Percentiles rank a stretch among this genome's conserved stretches.
Conservation (phyloP, 176 grass and related monocot genomes). For the Canna indica region DNA sequence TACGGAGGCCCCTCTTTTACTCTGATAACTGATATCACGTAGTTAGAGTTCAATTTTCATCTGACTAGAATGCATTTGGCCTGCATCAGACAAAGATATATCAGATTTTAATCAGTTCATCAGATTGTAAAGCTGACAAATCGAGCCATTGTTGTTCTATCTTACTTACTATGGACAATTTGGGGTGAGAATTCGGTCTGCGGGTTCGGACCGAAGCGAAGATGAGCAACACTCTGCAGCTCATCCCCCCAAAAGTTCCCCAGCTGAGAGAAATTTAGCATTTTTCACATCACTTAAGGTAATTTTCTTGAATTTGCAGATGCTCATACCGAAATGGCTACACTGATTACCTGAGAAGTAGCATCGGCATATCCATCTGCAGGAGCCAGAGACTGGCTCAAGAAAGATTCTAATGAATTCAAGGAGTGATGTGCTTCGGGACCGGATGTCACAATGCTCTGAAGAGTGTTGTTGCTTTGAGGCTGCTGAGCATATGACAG, state of each 20-base stretch:
- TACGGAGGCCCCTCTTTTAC: slow-evolving; percentile 10
- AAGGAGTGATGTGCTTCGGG: neutral
- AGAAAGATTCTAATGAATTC: slow-evolving; percentile 2
- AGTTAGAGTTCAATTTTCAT: slow-evolving; percentile 22
- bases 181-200: neutral
- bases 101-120: neutral
- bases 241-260: slow-evolving; percentile 53
- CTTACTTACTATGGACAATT: neutral
- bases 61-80: slow-evolving; percentile 6
- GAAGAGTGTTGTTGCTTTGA: too few species aligned
- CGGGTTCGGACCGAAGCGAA: slow-evolving; percentile 39
- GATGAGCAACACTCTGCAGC: slow-evolving; percentile 63
- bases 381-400: neutral
- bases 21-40: slow-evolving; percentile 4
- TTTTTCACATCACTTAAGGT: neutral
- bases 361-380: slow-evolving; percentile 25
- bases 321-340: neutral
- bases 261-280: slow-evolving; percentile 23
- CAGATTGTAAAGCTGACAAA: neutral
- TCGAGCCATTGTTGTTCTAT: neutral
- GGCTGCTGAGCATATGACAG: slow-evolving; percentile 17
- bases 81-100: slow-evolving; percentile 12
- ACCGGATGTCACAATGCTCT: slow-evolving; percentile 9
- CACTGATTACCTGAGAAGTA: slow-evolving; percentile 28
- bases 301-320: neutral